phyloP scores from a whole-genome alignment of 805 yeast species.

The Ogataea chonburiensis region DNA sequence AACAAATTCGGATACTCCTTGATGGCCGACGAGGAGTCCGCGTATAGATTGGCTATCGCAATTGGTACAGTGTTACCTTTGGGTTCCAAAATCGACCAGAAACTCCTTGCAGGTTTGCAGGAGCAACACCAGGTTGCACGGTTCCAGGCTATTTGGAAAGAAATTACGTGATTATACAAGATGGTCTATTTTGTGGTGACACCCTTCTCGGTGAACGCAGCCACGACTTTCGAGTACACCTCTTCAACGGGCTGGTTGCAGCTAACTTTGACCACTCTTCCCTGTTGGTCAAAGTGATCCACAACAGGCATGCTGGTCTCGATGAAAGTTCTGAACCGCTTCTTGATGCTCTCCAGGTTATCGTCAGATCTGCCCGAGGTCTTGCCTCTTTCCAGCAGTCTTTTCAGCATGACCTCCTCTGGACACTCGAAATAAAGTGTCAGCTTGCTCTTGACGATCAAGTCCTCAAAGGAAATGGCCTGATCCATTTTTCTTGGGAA shows the following conservation, averaged over 20 bases:
- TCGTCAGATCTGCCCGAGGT: conserved; percentile 95
- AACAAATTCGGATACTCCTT: conserved; percentile 18
- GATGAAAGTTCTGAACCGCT: conserved; percentile 81
- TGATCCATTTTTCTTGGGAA: conserved; percentile 99
- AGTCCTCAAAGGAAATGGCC: conserved; percentile 86
- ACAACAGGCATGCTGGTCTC: conserved; percentile 95
- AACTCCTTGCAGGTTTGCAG: conserved; percentile 11
- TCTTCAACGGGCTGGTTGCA: conserved; percentile 81
- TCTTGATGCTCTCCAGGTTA: conserved; percentile 83
- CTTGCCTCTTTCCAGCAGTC: conserved; percentile 88
- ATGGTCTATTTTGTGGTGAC: conserved; percentile 18
- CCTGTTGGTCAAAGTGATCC: conserved; percentile 70
- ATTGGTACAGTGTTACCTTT: conserved; percentile 53
- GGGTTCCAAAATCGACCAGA: conserved; percentile 10
- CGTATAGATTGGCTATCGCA: conserved; percentile 61
- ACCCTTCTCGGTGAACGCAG: conserved; percentile 53
- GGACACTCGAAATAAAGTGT: conserved; percentile 81
- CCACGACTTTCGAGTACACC: conserved; percentile 69
- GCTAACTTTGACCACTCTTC: conserved; percentile 70
- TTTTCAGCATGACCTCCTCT: conserved; percentile 75
- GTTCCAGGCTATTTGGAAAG: conserved; percentile 23
- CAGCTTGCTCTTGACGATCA: conserved; percentile 66
- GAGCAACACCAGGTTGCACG: conserved; percentile 17
- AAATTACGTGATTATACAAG: conserved; percentile 14
- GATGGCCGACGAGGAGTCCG: conserved; percentile 55